Evolutionary conservation across 257 asterid species (phyloP).

Genomic region (Handroanthus guayacan): DNA sequence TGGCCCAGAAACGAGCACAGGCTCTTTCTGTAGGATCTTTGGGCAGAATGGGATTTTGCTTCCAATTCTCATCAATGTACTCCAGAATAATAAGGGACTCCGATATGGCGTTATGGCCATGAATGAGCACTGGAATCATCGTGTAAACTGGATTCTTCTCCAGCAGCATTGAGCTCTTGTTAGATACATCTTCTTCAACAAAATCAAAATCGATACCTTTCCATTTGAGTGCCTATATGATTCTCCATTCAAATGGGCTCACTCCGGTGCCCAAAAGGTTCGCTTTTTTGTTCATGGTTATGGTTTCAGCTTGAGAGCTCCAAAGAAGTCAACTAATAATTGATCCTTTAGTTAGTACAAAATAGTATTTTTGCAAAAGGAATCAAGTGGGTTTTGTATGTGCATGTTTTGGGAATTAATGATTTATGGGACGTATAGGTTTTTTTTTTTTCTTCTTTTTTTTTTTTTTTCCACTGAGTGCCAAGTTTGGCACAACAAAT

Average conservation of each 20-base stretch:
- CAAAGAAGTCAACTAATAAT: not conserved
- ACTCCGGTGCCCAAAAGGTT: not conserved
- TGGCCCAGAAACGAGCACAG: not conserved
- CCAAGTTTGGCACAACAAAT: too few species aligned
- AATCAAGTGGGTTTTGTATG: not conserved
- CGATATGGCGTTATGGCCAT: not conserved
- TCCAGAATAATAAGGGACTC: constrained; percentile 11
- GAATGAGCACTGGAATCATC: constrained; percentile 13
- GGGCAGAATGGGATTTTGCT: not conserved
- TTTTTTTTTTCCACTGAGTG: too few species aligned
- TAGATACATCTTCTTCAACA: not conserved
- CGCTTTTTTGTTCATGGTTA: not conserved
- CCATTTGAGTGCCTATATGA: constrained; percentile 13
- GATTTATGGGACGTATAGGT: too few species aligned
- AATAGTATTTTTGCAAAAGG: not conserved
- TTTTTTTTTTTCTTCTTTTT: too few species aligned
- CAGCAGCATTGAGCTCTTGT: not conserved
- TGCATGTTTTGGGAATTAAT: not conserved
- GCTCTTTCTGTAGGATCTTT: not conserved
- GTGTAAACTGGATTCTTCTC: constrained; percentile 6
- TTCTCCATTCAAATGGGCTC: constrained; percentile 23
- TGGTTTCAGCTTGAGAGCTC: not conserved
- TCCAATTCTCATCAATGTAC: constrained; percentile 19
- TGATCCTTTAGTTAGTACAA: not conserved
- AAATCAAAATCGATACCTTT: not conserved